A percentile compares a stretch with the other conserved stretches of the same genome.
Conservation (phyloP, 257 asterid genomes). For the Solanum gandarillasii region DNA sequence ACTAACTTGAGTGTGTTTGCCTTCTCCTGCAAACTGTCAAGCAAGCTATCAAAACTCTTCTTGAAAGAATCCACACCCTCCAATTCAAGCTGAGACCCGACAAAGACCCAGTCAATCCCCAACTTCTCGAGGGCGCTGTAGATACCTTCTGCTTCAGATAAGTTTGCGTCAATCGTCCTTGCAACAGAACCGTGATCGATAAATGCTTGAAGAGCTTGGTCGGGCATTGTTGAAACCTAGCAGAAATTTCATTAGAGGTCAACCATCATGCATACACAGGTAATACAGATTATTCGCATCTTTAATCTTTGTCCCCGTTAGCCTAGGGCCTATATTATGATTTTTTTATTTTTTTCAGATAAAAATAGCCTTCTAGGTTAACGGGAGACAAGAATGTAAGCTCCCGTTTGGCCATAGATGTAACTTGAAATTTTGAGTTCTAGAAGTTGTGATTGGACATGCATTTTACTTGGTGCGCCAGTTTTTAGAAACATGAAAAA, state of each 20-base stretch:
- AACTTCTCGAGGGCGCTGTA: slow-evolving; percentile 81
- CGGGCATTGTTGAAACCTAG: slow-evolving; percentile 98
- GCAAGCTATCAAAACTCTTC: slow-evolving; percentile 96
- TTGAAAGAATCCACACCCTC: slow-evolving; percentile 97
- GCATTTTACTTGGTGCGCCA: neutral
- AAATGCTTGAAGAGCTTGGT: slow-evolving; percentile 96
- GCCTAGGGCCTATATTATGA: neutral
- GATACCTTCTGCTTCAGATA: slow-evolving; percentile 82
- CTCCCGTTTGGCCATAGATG: neutral
- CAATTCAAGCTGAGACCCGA: slow-evolving; percentile 78
- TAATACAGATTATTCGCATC: neutral
- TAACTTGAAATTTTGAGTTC: neutral
- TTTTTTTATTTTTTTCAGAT: neutral
- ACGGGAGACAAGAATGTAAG: neutral
- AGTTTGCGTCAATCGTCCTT: slow-evolving; percentile 89
- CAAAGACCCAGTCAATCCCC: slow-evolving; percentile 86
- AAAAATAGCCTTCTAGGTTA: neutral
- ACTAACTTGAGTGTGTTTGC: slow-evolving; percentile 79
- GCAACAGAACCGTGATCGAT: slow-evolving; percentile 81
- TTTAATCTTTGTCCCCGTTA: neutral
- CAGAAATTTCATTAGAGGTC: neutral
- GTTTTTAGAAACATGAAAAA: neutral
- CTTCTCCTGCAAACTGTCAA: slow-evolving; percentile 93
- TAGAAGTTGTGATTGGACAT: neutral
- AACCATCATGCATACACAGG: neutral